Conservation (phyloP, 2,329 filamentous ascomycete species). For the Fusarium siculi region DNA sequence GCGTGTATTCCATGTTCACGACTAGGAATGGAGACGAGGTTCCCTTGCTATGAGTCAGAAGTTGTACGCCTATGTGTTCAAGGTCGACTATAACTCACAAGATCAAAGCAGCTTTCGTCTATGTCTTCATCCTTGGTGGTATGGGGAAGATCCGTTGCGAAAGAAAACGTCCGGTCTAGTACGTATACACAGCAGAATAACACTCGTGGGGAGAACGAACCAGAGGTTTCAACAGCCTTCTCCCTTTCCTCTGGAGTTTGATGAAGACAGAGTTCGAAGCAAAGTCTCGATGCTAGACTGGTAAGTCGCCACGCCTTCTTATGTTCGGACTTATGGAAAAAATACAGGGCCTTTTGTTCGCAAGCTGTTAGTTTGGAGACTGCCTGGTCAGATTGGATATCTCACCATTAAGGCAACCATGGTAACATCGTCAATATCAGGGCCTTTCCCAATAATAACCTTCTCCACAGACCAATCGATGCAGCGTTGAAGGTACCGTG, state of each 20-base stretch:
- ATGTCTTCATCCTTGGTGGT: neutral
- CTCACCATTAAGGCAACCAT: neutral
- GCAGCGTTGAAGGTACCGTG: rapidly evolving
- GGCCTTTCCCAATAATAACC: neutral
- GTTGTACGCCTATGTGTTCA: rapidly evolving
- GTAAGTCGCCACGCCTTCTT: neutral
- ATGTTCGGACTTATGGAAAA: neutral
- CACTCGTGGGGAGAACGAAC: neutral
- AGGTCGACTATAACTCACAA: neutral
- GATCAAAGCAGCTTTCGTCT: neutral
- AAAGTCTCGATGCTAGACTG: neutral
- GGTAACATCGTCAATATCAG: neutral
- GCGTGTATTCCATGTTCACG: neutral
- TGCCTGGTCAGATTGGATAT: rapidly evolving
- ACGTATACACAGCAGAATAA: neutral
- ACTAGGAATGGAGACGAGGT: neutral
- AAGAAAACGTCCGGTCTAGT: neutral
- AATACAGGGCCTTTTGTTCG: neutral
- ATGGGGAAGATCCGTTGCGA: neutral
- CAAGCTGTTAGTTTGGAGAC: rapidly evolving
- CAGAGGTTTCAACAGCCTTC: too few relatives aligned
- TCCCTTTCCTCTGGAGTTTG: too few relatives aligned
- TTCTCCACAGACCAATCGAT: neutral
- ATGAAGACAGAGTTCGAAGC: neutral
- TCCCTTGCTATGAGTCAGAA: neutral